Base-by-base conservation (phyloP, 2,329 filamentous ascomycete genomes). In the Diaporthe capsici region DNA sequence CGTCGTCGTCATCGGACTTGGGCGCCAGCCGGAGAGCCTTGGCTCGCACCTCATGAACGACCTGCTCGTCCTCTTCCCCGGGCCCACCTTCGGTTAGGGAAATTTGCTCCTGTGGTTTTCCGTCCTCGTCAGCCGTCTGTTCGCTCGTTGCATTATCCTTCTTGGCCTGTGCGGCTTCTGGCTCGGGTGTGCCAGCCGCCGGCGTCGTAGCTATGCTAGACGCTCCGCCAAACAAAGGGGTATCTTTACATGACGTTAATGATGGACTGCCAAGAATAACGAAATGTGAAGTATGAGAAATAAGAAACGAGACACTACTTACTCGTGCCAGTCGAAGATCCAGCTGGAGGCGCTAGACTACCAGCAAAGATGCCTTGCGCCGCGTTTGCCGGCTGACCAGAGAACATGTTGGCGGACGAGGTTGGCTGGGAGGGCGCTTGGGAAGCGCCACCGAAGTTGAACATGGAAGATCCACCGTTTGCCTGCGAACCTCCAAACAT, bases 31-130 rank as follows among this genome's bases (percentile, higher is more conserved):
- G 93, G 77, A 93, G 84, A 17, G 91, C 93, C 83, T 94, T 95
- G 60, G 92, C 92, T 34, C 92, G 90, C 20, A 93, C 88, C 81
- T 96, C 93, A 82, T 94, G 90, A 28, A 95, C 82, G 51, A 92
- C 86, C 44, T 91, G 89, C 82, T 97, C 94, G 75, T 94, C 89
- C 81, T 94, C 92, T 82, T 96, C 93, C 34, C 92, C 92, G 55
- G 92, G 90, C 22, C 91, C 90, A 73, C 89, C 90, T 78, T 90
- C 88, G 71, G 92, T 92, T 79, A 96, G 88, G 81, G 93, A 92
- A 78, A 94, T 90, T 72, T 75, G 73, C 82, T 92, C 90, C 76
- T 94, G 89, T 81, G 89, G 88, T 81, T 90, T 90, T 76, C 87
- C 88, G 73, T 89, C 89, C 78, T 91, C 90, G 77, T 90, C 88